Evolutionary conservation across 2,329 filamentous ascomycete species (phyloP).

Genomic region (Alternaria alternata): DNA sequence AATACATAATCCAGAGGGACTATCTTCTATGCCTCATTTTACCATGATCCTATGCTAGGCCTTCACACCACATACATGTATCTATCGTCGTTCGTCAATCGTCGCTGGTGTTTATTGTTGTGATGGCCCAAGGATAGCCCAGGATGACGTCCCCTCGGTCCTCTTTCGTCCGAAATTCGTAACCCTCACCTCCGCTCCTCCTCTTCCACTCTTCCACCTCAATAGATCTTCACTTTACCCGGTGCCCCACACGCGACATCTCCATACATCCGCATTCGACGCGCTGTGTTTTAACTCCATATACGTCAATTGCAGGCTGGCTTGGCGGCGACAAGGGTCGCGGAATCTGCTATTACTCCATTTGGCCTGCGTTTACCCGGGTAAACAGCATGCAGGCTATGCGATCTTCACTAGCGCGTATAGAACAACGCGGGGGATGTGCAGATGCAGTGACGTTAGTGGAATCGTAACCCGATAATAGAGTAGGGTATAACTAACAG

Average conservation of each 20-base stretch:
- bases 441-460: background rate
- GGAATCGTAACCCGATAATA: background rate
- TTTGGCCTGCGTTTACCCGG: background rate
- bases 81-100: no score
- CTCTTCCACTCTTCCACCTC: background rate
- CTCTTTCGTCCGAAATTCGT: background rate
- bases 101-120: no score
- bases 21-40: background rate
- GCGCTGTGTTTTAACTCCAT: constrained; percentile 12
- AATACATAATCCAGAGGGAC: background rate
- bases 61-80: no score
- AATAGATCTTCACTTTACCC: background rate
- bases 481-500: background rate
- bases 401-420: background rate
- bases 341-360: background rate
- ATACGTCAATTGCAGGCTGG: constrained; percentile 17
- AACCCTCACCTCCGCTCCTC: background rate
- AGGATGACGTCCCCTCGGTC: background rate
- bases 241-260: background rate
- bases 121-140: background rate
- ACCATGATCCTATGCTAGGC: background rate
- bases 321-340: constrained; percentile 23
- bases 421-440: background rate
- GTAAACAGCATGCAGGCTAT: background rate
- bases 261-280: background rate